Percentiles rank a stretch among this genome's conserved stretches.
Evolutionary conservation across 2,329 filamentous ascomycete species (phyloP).

Genomic region (Phialemoniopsis sp.): DNA sequence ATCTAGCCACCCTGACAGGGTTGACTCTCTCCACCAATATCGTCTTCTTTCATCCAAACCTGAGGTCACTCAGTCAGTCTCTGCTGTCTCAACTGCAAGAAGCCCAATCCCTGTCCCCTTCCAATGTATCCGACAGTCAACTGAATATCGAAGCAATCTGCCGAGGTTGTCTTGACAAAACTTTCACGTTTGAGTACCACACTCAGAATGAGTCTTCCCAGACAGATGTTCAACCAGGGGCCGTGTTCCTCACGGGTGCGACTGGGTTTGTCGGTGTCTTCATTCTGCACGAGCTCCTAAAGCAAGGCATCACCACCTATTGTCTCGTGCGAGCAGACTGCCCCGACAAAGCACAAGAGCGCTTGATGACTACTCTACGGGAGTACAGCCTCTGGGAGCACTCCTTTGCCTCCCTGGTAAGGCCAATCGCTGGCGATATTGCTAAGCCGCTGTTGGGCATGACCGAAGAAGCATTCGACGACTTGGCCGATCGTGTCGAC

Average conservation of each 20-base stretch:
- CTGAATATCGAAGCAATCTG: conserved; percentile 12
- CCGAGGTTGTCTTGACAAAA: conserved; percentile 17
- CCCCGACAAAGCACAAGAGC: conserved; percentile 8
- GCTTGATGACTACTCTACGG: conserved; percentile 12
- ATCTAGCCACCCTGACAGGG: conserved; percentile 15
- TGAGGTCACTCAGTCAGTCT: conserved; percentile 13
- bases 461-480: conserved; percentile 13
- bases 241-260: conserved; percentile 18
- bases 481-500: conserved; percentile 16
- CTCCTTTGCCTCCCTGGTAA: conserved; percentile 12
- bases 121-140: no score
- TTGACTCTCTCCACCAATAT: conserved; percentile 15
- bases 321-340: conserved; percentile 17
- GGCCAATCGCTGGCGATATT: conserved; percentile 16
- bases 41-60: conserved; percentile 13
- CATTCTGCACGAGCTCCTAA: conserved; percentile 16
- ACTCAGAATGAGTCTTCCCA: background rate
- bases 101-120: no score
- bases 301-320: conserved; percentile 11
- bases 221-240: conserved; percentile 6
- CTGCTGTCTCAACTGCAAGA: conserved; percentile 11
- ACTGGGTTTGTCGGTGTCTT: conserved; percentile 22
- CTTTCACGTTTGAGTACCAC: conserved; percentile 15
- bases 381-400: conserved; percentile 16
- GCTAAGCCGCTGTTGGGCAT: conserved; percentile 17